Evolutionary conservation across 1,139 yeast genomes (phyloP), one percentile per base, ranked within the genome.

Genomic region (Trichomonascaceae sp.): DNA sequence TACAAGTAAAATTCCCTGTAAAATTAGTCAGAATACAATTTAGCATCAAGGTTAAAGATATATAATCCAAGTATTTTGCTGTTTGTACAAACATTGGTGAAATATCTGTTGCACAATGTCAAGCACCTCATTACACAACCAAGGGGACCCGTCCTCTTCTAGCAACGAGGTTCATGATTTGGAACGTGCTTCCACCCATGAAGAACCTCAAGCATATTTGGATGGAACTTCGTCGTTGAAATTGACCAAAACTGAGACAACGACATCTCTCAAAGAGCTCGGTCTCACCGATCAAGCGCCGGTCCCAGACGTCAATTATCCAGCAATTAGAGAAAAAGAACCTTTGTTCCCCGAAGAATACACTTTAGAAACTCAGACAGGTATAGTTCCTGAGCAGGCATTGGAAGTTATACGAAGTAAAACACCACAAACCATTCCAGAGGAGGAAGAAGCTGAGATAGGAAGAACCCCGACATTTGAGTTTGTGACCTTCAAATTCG

Each of bases 301-400:
- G 6, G 63, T 70, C 19, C 80, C 83, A 0, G 88, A 82, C 60
- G 69, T 80, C 50, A 83, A 80, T 62, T 80, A 81, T 54, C 91
- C 95, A 12, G 54, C 57, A 13, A 51, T 63, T 12, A 53, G 63
- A 19, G 46, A 52, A 19, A 46, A 49, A 4, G 77, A 75, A 51
- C 84, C 91, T 6, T 84, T 88, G 48, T 89, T 89, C 76, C 96
- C 96, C 13, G 96, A 89, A 74, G 96, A 89, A 69, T 89, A 87
- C 69, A 85, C 90, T 7, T 63, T 89, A 67, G 96, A 89, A 74
- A 89, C 96, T 0, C 78, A 79, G 52, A 87, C 96, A 5, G 96
- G 96, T 60, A 75, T 89, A 55, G 96, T 89, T 7, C 91, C 89
- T 1, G 87, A 84, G 2, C 74, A 81, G 47, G 85, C 96, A 0